These are phyloP conservation scores for Phytophthora tubulina DNA, from an alignment of 352 stramenopile species.

Conservation along the genomic window DNA sequence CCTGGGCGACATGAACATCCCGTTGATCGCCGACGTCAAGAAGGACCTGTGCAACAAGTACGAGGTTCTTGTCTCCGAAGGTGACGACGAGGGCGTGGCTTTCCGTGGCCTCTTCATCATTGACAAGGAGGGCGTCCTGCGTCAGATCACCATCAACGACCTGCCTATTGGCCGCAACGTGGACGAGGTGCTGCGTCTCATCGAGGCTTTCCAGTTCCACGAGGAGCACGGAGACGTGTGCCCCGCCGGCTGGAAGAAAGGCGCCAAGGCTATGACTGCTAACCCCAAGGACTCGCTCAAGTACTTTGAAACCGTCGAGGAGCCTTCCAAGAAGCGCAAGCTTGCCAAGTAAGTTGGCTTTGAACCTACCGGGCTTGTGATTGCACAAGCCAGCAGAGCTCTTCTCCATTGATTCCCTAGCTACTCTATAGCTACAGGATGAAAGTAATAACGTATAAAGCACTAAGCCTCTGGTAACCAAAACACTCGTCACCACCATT, in stretches of 20 bases:
- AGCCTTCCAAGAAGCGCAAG: constrained; percentile 47
- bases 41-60: constrained; percentile 90
- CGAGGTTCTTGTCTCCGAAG: constrained; percentile 78
- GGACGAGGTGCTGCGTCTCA: constrained; percentile 92
- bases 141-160: constrained; percentile 92
- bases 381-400: background rate
- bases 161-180: constrained; percentile 90
- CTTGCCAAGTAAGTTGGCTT: constrained; percentile 24
- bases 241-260: constrained; percentile 93
- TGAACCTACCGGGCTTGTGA: too few species aligned
- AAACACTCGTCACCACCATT: background rate
- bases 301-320: constrained; percentile 73
- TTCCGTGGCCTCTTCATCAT: constrained; percentile 94
- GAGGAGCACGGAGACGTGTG: constrained; percentile 93
- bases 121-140: constrained; percentile 81
- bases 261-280: constrained; percentile 86
- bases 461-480: background rate
- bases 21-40: constrained; percentile 89
- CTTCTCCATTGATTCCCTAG: background rate
- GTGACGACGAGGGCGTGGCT: constrained; percentile 77
- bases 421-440: background rate
- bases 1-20: constrained; percentile 92
- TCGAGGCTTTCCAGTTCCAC: constrained; percentile 93
- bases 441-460: constrained; percentile 3
- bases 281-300: constrained; percentile 79